Evolutionary conservation across 2,329 filamentous ascomycete species (phyloP), one percentile per base, ranked within the genome.

Genomic region (Penicillium occitanis): DNA sequence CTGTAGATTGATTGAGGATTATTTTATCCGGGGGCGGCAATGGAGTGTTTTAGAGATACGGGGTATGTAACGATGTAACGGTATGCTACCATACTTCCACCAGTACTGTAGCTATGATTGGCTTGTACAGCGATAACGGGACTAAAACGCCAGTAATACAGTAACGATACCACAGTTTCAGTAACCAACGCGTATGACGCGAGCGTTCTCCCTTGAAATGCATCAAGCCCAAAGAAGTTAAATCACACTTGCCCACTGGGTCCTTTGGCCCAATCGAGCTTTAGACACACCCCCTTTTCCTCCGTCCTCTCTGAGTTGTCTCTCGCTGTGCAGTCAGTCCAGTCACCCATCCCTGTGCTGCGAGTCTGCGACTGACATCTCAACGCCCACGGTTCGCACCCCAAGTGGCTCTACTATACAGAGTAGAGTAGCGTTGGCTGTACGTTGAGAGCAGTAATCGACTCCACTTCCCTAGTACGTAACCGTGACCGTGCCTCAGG

Each of bases 401-500:
- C 7, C 14, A 10, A 14, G 25, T 30, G 25, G 13, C 17, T 51
- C 48, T 50, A 46, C 19, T 19, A 19, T 19, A 19, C 19, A 19
- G 19, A 19, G 19, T 19, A 19, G 19, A 19, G 19, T 19, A 19
- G n/a, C 42, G 42, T 19, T 44, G 42, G n/a, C 42, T 42, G 17
- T 22, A 33, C 25, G 50, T 30, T 53, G 22, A 51, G 42, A 44
- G 17, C 17, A n/a, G 8, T 22, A 22, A 22, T 10, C 28, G 28
- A 5, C 50, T 53, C 50, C 50, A 30, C 50, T 33, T 50, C 14
- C 14, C 25, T 33, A 53, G 35, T 37, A 63, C 61, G 61, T 55
- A 57, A 64, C 50, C 22, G 62, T 58, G 62, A 58, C 53, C 40
- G 11, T 30, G 61, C 51, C 63, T 59, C 59, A 59, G 48, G 62